Conservation (phyloP, 805 yeast species). For the Wickerhamiella azymoides region DNA sequence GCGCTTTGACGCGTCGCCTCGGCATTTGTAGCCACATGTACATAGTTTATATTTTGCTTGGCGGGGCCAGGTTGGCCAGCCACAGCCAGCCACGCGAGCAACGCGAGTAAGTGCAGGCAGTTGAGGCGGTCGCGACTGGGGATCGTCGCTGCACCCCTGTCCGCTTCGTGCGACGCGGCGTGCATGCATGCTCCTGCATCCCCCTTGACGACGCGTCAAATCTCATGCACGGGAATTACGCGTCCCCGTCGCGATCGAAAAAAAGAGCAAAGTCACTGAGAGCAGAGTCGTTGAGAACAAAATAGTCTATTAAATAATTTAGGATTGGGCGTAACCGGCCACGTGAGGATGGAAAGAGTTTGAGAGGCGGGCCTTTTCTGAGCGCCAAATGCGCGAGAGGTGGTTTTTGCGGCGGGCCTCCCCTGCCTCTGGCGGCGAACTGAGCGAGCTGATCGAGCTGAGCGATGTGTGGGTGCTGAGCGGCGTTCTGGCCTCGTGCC, state of each 20-base stretch:
- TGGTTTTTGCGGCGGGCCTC: constrained; percentile 4
- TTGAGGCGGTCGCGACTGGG: no score
- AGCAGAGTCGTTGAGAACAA: background rate
- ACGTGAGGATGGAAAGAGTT: constrained; percentile 6
- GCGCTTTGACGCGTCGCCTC: no score
- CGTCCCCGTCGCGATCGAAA: background rate
- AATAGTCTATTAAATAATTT: constrained; percentile 2
- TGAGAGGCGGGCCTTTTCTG: constrained; percentile 8
- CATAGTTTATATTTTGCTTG: no score
- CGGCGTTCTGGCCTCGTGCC: constrained; percentile 5
- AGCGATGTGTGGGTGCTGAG: background rate
- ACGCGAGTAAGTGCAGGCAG: no score
- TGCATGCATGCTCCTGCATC: no score
- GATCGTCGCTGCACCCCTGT: no score
- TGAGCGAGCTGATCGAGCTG: background rate
- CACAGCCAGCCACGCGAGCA: background rate
- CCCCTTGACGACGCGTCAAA: no score
- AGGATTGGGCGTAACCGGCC: constrained; percentile 3
- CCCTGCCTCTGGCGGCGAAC: no score
- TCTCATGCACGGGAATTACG: background rate
- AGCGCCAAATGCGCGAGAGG: constrained; percentile 5
- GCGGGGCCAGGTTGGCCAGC: no score
- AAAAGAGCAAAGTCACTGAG: background rate
- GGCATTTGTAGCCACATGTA: no score
- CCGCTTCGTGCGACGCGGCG: no score